These are phyloP conservation scores for Pythium dissotocum DNA, from an alignment of 352 stramenopile genomes.

Conservation along the genomic window DNA sequence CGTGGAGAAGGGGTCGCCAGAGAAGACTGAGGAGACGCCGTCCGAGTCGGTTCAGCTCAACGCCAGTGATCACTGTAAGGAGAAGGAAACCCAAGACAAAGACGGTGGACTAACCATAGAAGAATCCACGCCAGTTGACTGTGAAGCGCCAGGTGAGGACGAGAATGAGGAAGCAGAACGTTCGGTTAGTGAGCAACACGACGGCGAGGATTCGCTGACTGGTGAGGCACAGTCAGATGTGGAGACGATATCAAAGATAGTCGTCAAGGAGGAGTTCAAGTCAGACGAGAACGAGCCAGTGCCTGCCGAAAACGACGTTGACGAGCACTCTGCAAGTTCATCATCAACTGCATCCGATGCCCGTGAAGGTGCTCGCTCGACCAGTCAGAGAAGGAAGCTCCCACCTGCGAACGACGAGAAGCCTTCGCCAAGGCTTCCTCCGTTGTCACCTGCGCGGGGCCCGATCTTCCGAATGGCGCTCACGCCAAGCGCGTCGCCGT, in stretches of 20 bases:
- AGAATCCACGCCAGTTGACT: background rate
- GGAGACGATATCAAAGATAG: background rate
- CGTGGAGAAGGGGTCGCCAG: background rate
- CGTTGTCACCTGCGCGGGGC: slow-evolving; percentile 15
- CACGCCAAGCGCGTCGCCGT: background rate
- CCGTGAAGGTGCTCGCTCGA: background rate
- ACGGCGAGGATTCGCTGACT: background rate
- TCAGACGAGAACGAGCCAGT: background rate
- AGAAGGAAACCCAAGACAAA: background rate
- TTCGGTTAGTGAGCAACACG: no score
- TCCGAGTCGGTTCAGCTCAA: background rate
- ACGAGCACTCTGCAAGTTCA: background rate
- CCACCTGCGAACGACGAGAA: slow-evolving; percentile 1
- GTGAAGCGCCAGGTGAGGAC: background rate
- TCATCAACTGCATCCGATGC: background rate
- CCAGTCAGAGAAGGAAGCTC: background rate
- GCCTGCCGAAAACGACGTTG: background rate
- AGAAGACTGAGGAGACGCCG: background rate
- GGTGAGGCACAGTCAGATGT: background rate
- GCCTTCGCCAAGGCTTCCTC: slow-evolving; percentile 8
- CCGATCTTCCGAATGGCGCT: slow-evolving; percentile 2
- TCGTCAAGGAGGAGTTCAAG: background rate
- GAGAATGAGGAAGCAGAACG: background rate
- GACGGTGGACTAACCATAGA: background rate
- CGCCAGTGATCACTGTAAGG: background rate